Percentiles rank a stretch among this genome's conserved stretches.
Evolutionary conservation across 768 basidiomycete genomes (phyloP).

Genomic region (Tulasnella sp.): DNA sequence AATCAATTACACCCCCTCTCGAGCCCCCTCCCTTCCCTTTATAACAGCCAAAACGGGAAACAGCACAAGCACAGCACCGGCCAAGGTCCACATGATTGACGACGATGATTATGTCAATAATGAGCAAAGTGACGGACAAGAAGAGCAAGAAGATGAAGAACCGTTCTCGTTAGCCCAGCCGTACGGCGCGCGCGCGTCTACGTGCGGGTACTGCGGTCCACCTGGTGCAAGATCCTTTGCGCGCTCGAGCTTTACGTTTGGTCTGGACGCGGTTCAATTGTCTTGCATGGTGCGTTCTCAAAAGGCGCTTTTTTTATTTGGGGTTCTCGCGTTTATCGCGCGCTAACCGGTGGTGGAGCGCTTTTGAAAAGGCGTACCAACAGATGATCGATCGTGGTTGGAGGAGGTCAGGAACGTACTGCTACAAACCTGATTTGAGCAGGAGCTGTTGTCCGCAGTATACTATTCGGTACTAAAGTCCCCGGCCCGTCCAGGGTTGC

Average conservation of each 20-base stretch:
- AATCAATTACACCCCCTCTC: too few species aligned
- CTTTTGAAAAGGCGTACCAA: slow-evolving; percentile 59
- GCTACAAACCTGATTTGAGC: slow-evolving; percentile 83
- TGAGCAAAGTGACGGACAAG: not conserved
- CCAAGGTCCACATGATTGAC: not conserved
- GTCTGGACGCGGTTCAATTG: slow-evolving; percentile 3
- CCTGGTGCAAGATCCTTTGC: slow-evolving; percentile 42
- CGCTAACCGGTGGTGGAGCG: not conserved
- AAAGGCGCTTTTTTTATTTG: too few species aligned
- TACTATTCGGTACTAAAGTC: slow-evolving; percentile 68
- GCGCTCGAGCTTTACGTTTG: slow-evolving; percentile 2
- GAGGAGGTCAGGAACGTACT: slow-evolving; percentile 76
- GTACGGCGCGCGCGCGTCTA: slow-evolving; percentile 34
- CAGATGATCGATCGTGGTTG: slow-evolving; percentile 80
- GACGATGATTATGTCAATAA: not conserved
- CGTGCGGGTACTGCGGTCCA: slow-evolving; percentile 67
- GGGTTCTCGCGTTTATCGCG: too few species aligned
- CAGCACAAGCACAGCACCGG: not conserved
- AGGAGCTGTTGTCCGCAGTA: slow-evolving; percentile 90
- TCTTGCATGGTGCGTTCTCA: not conserved
- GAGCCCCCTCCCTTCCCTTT: not conserved
- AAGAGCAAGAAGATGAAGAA: too few species aligned
- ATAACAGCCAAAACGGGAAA: not conserved
- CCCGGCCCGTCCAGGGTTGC: not conserved
- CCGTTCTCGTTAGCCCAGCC: slow-evolving; percentile 14